Conservation (phyloP, 2,329 filamentous ascomycete species). For the Penicillium italicum region DNA sequence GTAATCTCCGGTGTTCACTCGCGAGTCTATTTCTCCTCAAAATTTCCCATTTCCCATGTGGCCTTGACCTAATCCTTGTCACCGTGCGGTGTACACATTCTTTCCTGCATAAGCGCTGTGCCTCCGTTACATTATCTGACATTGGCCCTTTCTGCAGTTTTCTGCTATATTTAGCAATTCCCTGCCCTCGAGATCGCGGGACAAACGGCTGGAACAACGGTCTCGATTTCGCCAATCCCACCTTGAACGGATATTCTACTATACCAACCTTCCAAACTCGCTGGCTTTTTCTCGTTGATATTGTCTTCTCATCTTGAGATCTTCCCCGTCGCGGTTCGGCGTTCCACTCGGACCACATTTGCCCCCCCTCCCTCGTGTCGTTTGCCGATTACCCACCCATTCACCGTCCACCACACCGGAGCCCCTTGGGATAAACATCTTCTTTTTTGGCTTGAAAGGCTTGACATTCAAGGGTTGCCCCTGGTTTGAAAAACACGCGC, state of each 20-base stretch:
- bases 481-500: not conserved
- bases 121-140: conserved; percentile 26
- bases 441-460: not conserved
- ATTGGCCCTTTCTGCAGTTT: conserved; percentile 24
- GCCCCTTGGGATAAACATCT: not conserved
- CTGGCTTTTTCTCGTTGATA: not conserved
- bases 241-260: not conserved
- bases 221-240: conserved; percentile 9
- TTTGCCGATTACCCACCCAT: conserved; percentile 8
- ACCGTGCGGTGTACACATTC: conserved; percentile 1
- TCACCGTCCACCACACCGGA: not conserved
- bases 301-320: conserved; percentile 8
- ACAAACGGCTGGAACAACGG: conserved; percentile 22
- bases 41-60: not conserved
- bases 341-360: conserved; percentile 11
- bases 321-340: conserved; percentile 10
- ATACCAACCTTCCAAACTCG: not conserved
- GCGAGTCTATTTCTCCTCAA: conserved; percentile 6
- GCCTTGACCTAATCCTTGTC: conserved; percentile 1
- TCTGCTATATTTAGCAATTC: conserved; percentile 39
- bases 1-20: conserved; percentile 15
- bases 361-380: conserved; percentile 10
- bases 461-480: not conserved
- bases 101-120: conserved; percentile 19
- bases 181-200: conserved; percentile 23